Evolutionary conservation across 2,329 filamentous ascomycete genomes (phyloP).

Genomic region (Colletotrichum eremochloae): DNA sequence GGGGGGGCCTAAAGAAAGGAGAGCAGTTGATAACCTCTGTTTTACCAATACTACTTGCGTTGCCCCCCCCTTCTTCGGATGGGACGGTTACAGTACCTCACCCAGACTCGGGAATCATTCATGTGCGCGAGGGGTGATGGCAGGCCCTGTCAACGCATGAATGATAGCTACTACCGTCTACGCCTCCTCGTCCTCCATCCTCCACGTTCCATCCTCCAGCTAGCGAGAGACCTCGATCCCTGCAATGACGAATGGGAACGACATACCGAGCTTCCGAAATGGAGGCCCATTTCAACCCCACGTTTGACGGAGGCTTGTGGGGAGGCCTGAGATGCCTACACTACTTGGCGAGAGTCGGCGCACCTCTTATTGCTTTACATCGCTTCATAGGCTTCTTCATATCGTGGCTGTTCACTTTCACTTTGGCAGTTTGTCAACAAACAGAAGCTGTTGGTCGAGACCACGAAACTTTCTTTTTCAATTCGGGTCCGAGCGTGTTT

Average conservation of each 20-base stretch:
- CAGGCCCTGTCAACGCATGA: neutral
- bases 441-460: neutral
- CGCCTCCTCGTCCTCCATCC: neutral
- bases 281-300: neutral
- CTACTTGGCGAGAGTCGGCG: neutral
- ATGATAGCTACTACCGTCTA: neutral
- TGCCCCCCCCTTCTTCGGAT: neutral
- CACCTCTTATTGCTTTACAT: neutral
- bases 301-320: neutral
- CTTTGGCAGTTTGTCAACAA: neutral
- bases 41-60: neutral
- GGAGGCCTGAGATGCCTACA: neutral
- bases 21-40: neutral
- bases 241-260: conserved; percentile 21
- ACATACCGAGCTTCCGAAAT: conserved; percentile 28
- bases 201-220: neutral
- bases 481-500: conserved; percentile 34
- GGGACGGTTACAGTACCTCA: neutral
- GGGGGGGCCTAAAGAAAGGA: too few relatives aligned
- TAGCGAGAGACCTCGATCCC: neutral
- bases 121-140: conserved; percentile 8
- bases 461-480: conserved; percentile 18
- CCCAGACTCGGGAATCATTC: neutral
- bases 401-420: neutral
- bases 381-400: neutral